Base-by-base conservation (phyloP, 768 basidiomycete genomes). In the Cyclocybe cylindracea region DNA sequence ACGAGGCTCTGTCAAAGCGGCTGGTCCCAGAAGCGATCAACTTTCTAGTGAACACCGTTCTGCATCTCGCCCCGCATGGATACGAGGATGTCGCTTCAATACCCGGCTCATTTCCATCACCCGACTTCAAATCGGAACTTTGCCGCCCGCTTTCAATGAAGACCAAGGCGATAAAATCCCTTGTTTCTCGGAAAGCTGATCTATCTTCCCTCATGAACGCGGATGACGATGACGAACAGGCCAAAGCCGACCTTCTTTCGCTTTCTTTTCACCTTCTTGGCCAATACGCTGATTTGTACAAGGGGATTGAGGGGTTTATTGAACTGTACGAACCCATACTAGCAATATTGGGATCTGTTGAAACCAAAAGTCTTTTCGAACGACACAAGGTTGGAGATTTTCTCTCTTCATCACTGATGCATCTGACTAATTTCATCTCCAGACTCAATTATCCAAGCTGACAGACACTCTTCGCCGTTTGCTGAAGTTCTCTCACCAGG, bases 1-100 rank as follows among this genome's bases (percentile, higher is more conserved):
- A 87, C 61, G 96, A 98, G 71, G 65, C 69, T 36, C 69, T 91
- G 24, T 95, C 94, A 2, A 92, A 91, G 61, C 85, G 95, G 14
- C 71, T 94, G 24, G 83, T 95, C 4, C 97, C 97, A 0, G 97
- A 99, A 68, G 89, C 83, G 6, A 64, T 92, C 49, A 95, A 89
- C 66, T 97, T 98, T 68, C 61, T 90, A 39, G 68, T 85, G 34
- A 87, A 87, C 55, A 65, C 84, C 10, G 67, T 93, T 36, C 72
- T 93, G 32, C 83, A 90, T 62, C 78, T 98, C 10, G 81, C 85
- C 2, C 92, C 92, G 0, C 81, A 85, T 56, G 57, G 59, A 32
- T 86, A 82, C 58, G 63, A 70, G 32, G 69, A 72, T 55, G 61
- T 65, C 2, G 59, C 58, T 5, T 70, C 79, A 2, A 57, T 92